Evolutionary conservation across 2,329 filamentous ascomycete species (phyloP), one percentile per base, ranked within the genome.

Genomic region (Fusarium tanahbumbuense): DNA sequence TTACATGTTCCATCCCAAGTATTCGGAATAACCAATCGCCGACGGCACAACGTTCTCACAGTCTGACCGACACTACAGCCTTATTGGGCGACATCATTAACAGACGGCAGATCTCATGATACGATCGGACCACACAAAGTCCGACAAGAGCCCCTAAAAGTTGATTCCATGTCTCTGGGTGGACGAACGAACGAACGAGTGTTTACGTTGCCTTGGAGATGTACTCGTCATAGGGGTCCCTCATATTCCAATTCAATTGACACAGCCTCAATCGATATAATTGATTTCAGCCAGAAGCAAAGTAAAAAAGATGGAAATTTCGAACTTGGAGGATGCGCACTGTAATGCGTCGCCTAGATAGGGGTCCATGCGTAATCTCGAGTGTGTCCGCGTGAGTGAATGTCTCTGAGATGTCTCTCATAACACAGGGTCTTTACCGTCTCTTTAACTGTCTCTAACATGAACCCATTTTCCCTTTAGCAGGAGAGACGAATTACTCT

Each of bases 71-170:
- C 47, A 46, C 41, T 23, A 20, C 40, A 20, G 30, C 41, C 40
- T 68, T 34, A 68, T 70, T 70, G 67, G 67, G 42, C 46, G 20
- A 32, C 46, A 52, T 49, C 11, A 42, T 60, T n/a, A 48, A 62
- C 42, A 40, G 28, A 42, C 11, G 44, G 48, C 53, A 70, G 58
- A 70, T 64, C 62, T 70, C 58, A 70, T 68, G 67, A 60, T 68
- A 60, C 58, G 63, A 70, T 68, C 67, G 67, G 67, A 57, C 67
- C 54, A 68, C 25, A 47, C 30, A 56, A 64, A 64, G 56, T 54
- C 67, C 54, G 67, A 64, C 67, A 18, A 53, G 48, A 58, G 41
- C 45, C 44, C 52, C 49, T 11, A 48, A 34, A 63, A 25, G 25
- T 27, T 28, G 34, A 44, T 23, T 40, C 42, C 20, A 23, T 52